Base-by-base conservation (phyloP, 2,329 filamentous ascomycete genomes). In the Leptographium galeiforme region DNA sequence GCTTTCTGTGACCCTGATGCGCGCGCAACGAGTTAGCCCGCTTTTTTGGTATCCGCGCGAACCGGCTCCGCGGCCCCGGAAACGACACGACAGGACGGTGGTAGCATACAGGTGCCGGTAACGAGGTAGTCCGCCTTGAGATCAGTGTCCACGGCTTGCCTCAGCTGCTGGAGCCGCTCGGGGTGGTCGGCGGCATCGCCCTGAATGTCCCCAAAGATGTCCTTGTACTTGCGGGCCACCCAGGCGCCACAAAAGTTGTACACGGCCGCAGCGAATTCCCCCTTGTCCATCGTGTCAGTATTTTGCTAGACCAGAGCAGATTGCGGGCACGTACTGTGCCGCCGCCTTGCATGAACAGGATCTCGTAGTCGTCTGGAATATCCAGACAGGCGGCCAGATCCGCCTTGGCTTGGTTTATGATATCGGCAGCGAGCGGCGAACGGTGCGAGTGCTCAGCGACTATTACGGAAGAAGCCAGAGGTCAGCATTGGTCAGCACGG, bases 361-460 rank as follows among this genome's bases (percentile, higher is more conserved):
- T 78, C 56, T 95, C 89, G 70, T 96, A 95, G 66, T 87, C 82
- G 60, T 85, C 79, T 1, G 65, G 89, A 53, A 97, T 84, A 61
- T 91, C 85, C 54, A 95, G 82, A 60, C 87, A 85, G 25, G 72
- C 72, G 39, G 78, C 76, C 12, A 97, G 77, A 57, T 86, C 81
- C 38, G 80, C 77, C 67, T 94, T 93, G 57, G 88, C 78, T 58
- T 87, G 77, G 57, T 85, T 82, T 60, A 97, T 78, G 62, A 97
- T 89, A 57, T 82, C 79, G 58, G 81, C 78, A 32, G 91, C 91
- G 46, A 87, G 78, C 57, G 79, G 75, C 14, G 87, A 94, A 59
- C 91, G 87, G 68, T 97, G 91, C 11, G 86, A 91, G 66, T 94
- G 88, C 69, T 97, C 91, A 58, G 87, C 88, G 45, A 96, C 12